Percentiles rank a stretch among this genome's conserved stretches.
phyloP scores from a whole-genome alignment of 2,329 filamentous ascomycete species.

The Colletotrichum musae region DNA sequence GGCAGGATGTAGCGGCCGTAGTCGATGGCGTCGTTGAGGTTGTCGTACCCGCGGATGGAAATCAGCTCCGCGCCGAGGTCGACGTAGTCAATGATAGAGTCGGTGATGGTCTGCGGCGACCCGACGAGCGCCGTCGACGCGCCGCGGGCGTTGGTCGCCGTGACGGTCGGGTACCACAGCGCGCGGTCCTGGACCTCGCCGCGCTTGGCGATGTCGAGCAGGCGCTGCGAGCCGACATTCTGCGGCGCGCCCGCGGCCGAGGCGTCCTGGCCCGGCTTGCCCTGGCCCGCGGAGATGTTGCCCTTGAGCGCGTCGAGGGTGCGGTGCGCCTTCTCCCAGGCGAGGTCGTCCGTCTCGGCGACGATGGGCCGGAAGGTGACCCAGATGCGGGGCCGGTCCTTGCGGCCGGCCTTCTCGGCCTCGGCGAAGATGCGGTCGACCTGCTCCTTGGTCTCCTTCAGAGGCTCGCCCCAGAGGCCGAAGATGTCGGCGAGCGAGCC shows the following conservation, averaged over 20 bases:
- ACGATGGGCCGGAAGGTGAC: slow-evolving; percentile 75
- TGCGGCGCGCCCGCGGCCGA: slow-evolving; percentile 61
- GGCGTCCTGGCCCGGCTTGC: slow-evolving; percentile 44
- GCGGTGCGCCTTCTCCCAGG: slow-evolving; percentile 72
- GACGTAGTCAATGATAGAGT: slow-evolving; percentile 71
- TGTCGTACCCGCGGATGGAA: slow-evolving; percentile 74
- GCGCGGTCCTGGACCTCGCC: slow-evolving; percentile 73
- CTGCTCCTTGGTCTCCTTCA: slow-evolving; percentile 75
- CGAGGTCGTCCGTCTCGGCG: slow-evolving; percentile 73
- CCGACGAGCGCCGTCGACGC: slow-evolving; percentile 73
- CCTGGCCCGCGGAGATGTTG: slow-evolving; percentile 55
- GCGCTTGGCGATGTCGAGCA: slow-evolving; percentile 69
- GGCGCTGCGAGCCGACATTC: slow-evolving; percentile 71
- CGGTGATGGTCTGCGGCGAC: slow-evolving; percentile 65
- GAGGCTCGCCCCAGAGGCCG: slow-evolving; percentile 74
- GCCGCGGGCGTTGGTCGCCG: slow-evolving; percentile 71
- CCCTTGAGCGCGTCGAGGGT: slow-evolving; percentile 66
- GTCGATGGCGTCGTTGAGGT: slow-evolving; percentile 71
- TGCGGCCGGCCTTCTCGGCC: slow-evolving; percentile 69
- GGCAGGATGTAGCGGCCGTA: slow-evolving; percentile 71
- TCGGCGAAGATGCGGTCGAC: slow-evolving; percentile 73
- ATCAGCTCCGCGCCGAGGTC: slow-evolving; percentile 70
- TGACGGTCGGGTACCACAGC: slow-evolving; percentile 75
- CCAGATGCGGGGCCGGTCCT: slow-evolving; percentile 72
- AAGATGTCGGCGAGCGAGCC: slow-evolving; percentile 73